Evolutionary conservation across 2,329 filamentous ascomycete species (phyloP).

Genomic region (Bipolaris victoriae): DNA sequence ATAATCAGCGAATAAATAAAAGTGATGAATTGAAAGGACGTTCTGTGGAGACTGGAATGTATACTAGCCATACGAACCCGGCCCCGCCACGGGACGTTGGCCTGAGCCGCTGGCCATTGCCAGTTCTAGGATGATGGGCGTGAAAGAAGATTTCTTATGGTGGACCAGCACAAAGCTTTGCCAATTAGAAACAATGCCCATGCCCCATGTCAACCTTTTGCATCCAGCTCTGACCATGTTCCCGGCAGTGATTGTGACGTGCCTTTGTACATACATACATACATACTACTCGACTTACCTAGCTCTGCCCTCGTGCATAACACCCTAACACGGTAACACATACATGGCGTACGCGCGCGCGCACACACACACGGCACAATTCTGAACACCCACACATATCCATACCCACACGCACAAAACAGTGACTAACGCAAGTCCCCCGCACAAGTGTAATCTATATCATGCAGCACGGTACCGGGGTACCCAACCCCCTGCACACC

Average conservation of each 20-base stretch:
- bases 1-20: background rate
- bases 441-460: conserved; percentile 10
- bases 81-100: conserved; percentile 19
- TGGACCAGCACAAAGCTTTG: background rate
- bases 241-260: background rate
- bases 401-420: background rate
- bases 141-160: background rate
- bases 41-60: conserved; percentile 11
- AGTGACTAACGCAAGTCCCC: conserved; percentile 4
- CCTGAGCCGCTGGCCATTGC: conserved; percentile 9
- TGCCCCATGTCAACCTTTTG: too few species aligned
- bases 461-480: conserved; percentile 8
- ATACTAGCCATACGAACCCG: conserved; percentile 9
- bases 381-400: background rate
- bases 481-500: background rate
- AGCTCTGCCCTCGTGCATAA: background rate
- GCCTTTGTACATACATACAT: background rate
- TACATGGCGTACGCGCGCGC: background rate
- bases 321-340: conserved; percentile 1
- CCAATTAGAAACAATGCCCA: background rate
- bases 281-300: background rate
- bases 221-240: background rate
- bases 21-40: conserved; percentile 3
- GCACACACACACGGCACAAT: background rate
- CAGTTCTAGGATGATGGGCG: background rate